Percentiles rank a stretch among this genome's conserved stretches.
Conservation (phyloP, 306 rosid species). For the Potentilla sterilis region DNA sequence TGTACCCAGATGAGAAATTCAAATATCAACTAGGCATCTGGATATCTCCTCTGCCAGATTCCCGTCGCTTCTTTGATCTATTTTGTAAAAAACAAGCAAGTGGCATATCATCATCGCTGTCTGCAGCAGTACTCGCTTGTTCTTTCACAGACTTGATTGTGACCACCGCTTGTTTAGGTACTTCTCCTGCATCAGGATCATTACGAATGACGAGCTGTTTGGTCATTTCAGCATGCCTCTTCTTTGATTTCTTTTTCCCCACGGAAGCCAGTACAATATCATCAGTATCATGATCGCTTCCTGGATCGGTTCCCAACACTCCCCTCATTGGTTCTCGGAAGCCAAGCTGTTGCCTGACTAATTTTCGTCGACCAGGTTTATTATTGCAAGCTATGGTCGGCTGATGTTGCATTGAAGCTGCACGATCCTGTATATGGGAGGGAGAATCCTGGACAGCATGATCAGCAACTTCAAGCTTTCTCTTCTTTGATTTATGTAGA, state of each 20-base stretch:
- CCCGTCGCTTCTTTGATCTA: constrained; percentile 15
- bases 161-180: not conserved
- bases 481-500: constrained; percentile 40
- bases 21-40: not conserved
- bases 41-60: not conserved
- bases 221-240: constrained; percentile 15
- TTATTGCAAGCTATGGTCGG: constrained; percentile 14
- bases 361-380: constrained; percentile 22
- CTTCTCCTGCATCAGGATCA: constrained; percentile 2
- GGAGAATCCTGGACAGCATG: constrained; percentile 9
- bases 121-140: not conserved
- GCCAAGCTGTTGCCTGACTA: constrained; percentile 16
- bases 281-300: constrained; percentile 17
- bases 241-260: constrained; percentile 27
- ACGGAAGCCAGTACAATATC: constrained; percentile 23
- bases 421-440: constrained; percentile 4
- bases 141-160: not conserved
- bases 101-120: constrained; percentile 22
- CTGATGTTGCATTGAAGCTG: not conserved
- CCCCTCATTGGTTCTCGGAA: constrained; percentile 24
- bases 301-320: constrained; percentile 19
- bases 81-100: constrained; percentile 23
- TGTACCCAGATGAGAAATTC: not conserved
- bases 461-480: constrained; percentile 25
- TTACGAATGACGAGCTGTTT: not conserved